A percentile compares a stretch with the other conserved stretches of the same genome.
Evolutionary conservation across 768 basidiomycete genomes (phyloP).

Genomic region (Tulasnella sp.): DNA sequence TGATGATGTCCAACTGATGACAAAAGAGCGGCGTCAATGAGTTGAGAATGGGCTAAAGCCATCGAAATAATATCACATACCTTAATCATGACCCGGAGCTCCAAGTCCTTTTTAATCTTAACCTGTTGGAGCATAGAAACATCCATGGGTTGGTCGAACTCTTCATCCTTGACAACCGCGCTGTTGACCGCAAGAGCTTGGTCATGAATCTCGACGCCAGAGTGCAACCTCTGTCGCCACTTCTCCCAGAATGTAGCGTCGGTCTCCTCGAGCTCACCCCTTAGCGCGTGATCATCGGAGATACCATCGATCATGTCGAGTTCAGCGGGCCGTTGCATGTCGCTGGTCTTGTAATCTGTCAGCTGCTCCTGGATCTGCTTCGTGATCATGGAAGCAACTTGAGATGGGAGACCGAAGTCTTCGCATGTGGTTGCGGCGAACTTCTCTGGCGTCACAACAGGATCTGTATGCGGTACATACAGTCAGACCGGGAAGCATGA

Average conservation of each 20-base stretch:
- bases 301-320: background rate
- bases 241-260: conserved; percentile 56
- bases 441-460: conserved; percentile 75
- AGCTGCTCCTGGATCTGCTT: conserved; percentile 85
- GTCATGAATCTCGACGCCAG: conserved; percentile 26
- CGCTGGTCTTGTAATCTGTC: conserved; percentile 64
- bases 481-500: conserved; percentile 3
- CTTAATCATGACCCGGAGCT: conserved; percentile 87
- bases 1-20: conserved; percentile 81
- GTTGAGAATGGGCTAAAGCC: background rate
- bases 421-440: conserved; percentile 88
- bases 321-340: conserved; percentile 21
- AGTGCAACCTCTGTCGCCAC: conserved; percentile 51
- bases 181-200: conserved; percentile 23
- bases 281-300: conserved; percentile 24
- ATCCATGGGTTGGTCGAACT: conserved; percentile 22
- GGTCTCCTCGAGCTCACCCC: conserved; percentile 38
- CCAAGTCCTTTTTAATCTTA: conserved; percentile 51
- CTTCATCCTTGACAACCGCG: conserved; percentile 6
- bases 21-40: conserved; percentile 2
- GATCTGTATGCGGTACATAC: conserved; percentile 41
- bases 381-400: conserved; percentile 55
- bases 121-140: conserved; percentile 31
- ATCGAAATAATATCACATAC: conserved; percentile 37
- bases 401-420: conserved; percentile 68